Evolutionary conservation across 2,329 filamentous ascomycete genomes (phyloP), one percentile per base, ranked within the genome.

Genomic region (Colletotrichum tropicicola): DNA sequence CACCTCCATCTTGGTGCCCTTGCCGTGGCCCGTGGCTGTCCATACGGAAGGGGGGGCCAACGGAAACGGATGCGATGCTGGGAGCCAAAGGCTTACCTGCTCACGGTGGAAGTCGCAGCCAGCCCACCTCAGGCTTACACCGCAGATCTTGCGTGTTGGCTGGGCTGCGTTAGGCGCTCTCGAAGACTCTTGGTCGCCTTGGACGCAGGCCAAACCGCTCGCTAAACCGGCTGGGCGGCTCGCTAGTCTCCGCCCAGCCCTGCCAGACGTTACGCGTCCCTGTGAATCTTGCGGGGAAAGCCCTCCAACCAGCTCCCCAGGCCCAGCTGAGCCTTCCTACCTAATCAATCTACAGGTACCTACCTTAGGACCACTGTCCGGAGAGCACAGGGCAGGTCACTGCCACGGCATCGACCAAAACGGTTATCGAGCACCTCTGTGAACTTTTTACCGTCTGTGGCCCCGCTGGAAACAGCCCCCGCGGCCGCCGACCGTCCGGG

Each of bases 201-300:
- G 55, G 55, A n/a, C 17, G 47, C 37, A 45, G 44, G 39, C 47
- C 48, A 53, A 47, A 39, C 28, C 17, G 39, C 35, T 15, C 32
- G n/a, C 58, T 55, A 21, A 28, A 5, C 43, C 25, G 37, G 51
- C 37, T 54, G 6, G 23, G 39, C 35, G 32, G 32, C 27, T 48
- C 19, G 25, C 48, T 37, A 53, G 37, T 19, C 35, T 39, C 47
- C 62, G 52, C 59, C 52, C 52, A 35, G 37, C 27, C 49, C 44
- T 55, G 49, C 56, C 51, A 21, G 41, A 49, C 49, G 65, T 67
- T 59, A 65, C 60, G 65, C 65, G 65, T 67, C 60, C 53, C 25
- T 49, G 56, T 43, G 35, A 54, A 41, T 54, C 51, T 53, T 54
- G 59, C 54, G 54, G 52, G 52, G 63, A 17, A 21, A 19, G 21